These are phyloP conservation scores for Paecilomyces niveus DNA, from an alignment of 2,329 filamentous ascomycete genomes.

Conservation along the genomic window DNA sequence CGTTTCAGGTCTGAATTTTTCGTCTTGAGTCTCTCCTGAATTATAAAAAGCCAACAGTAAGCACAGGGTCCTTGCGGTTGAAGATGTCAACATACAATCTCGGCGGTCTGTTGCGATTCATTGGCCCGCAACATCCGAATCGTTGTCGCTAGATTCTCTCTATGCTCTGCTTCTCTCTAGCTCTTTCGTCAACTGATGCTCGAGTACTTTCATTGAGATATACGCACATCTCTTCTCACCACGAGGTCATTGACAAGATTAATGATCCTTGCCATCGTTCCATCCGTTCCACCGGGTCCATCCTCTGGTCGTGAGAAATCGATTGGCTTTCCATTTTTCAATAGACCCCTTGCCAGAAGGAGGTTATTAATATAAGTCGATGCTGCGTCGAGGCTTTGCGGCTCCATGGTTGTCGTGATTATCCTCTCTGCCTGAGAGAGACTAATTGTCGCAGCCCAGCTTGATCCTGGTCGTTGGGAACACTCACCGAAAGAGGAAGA, in stretches of 20 bases:
- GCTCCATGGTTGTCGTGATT: slow-evolving; percentile 31
- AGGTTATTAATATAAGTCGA: slow-evolving; percentile 61
- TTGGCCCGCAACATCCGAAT: slow-evolving; percentile 71
- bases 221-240: slow-evolving; percentile 73
- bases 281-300: slow-evolving; percentile 52
- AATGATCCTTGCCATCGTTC: slow-evolving; percentile 79
- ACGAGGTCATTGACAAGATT: slow-evolving; percentile 92
- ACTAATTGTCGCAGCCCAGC: slow-evolving; percentile 6
- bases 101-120: slow-evolving; percentile 63
- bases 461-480: slow-evolving; percentile 2
- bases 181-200: slow-evolving; percentile 5
- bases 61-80: slow-evolving; percentile 5
- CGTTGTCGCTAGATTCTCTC: slow-evolving; percentile 72
- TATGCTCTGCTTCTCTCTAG: slow-evolving; percentile 81
- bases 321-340: slow-evolving; percentile 54
- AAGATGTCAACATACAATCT: slow-evolving; percentile 48
- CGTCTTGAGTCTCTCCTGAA: slow-evolving; percentile 46
- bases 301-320: slow-evolving; percentile 72
- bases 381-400: slow-evolving; percentile 51
- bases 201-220: not conserved
- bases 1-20: slow-evolving; percentile 51
- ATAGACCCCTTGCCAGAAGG: slow-evolving; percentile 55
- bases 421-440: not conserved
- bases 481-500: slow-evolving; percentile 33
- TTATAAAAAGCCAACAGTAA: slow-evolving; percentile 8